Conservation (phyloP, 345 rosid genomes). For the Lepidium sativum region DNA sequence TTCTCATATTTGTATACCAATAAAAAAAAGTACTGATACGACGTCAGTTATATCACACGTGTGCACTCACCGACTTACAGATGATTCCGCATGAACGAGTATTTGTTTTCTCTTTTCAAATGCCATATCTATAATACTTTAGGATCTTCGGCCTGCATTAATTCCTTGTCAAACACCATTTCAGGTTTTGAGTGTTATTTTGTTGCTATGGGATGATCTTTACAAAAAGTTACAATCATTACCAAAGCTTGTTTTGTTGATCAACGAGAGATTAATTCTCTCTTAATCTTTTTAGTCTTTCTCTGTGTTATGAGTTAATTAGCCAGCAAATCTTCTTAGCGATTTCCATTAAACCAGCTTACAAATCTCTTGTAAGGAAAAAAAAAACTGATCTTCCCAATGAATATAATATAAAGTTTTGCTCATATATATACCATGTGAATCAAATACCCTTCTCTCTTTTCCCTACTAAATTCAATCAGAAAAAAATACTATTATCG, state of each 20-base stretch:
- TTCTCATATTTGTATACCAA: too few relatives aligned
- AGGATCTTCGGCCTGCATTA: neutral
- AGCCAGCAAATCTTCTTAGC: neutral
- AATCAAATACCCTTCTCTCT: neutral
- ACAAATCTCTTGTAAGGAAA: constrained; percentile 13
- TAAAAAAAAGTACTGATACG: too few relatives aligned
- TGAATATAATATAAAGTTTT: neutral
- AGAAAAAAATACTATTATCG: neutral
- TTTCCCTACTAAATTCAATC: neutral
- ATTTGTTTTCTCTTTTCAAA: neutral
- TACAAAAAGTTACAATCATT: neutral
- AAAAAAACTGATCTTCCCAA: neutral
- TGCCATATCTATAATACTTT: neutral
- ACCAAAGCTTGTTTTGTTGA: neutral
- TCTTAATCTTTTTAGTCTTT: neutral
- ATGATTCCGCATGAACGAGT: too few relatives aligned
- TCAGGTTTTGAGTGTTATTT: neutral
- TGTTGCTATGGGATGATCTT: neutral
- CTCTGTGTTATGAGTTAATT: neutral
- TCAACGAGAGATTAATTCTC: neutral
- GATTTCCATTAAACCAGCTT: constrained; percentile 2
- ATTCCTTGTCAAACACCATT: neutral
- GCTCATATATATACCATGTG: neutral
- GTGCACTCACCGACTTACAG: too few relatives aligned
- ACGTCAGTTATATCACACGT: too few relatives aligned